These are phyloP conservation scores for Phlebiopsis flavidoalba DNA, from an alignment of 768 basidiomycete genomes.

Conservation along the genomic window DNA sequence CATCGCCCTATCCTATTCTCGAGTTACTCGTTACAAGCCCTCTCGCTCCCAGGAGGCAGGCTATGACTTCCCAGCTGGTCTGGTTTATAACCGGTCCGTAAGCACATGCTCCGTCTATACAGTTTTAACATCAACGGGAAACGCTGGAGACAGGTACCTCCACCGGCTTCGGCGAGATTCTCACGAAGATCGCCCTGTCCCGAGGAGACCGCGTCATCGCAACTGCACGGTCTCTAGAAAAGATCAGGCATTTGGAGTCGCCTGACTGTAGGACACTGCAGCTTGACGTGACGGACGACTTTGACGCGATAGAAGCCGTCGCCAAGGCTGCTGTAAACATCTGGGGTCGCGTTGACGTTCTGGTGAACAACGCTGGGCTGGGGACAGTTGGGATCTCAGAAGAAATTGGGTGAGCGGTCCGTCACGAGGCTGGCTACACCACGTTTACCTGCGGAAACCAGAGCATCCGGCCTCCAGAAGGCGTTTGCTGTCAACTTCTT, in stretches of 20 bases:
- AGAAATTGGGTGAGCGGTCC: conserved; percentile 32
- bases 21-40: not conserved
- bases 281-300: conserved; percentile 47
- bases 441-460: not conserved
- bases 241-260: conserved; percentile 25
- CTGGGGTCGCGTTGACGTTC: conserved; percentile 29
- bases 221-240: conserved; percentile 41
- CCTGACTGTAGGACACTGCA: conserved; percentile 28
- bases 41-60: not conserved
- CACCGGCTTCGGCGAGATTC: conserved; percentile 1
- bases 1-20: no score
- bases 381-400: conserved; percentile 32
- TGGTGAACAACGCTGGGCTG: conserved; percentile 41
- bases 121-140: not conserved
- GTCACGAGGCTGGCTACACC: not conserved
- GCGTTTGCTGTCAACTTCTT: conserved; percentile 34
- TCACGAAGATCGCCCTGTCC: conserved; percentile 4
- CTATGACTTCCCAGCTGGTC: not conserved
- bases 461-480: conserved; percentile 20
- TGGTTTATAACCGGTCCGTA: conserved; percentile 13
- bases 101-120: no score
- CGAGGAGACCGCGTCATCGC: conserved; percentile 41
- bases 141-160: conserved; percentile 6
- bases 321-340: conserved; percentile 24
- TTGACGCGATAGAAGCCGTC: conserved; percentile 28